Evolutionary conservation across 2,329 filamentous ascomycete species (phyloP).

Genomic region (Pyricularia sp.): DNA sequence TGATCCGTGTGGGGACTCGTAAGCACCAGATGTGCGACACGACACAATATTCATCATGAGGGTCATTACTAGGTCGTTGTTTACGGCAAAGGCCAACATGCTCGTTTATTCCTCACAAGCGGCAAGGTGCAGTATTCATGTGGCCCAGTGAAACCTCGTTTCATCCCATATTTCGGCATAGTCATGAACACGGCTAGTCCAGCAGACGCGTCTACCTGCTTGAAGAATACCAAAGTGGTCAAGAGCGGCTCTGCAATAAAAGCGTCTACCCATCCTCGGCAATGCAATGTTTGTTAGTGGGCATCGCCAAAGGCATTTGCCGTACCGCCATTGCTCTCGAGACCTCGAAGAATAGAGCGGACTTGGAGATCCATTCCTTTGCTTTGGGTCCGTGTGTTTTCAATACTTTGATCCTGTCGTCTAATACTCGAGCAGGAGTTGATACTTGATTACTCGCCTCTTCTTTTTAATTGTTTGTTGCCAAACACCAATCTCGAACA

Average conservation of each 20-base stretch:
- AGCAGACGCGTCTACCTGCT: background rate
- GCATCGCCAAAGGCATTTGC: background rate
- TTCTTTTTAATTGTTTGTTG: background rate
- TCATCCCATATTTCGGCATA: background rate
- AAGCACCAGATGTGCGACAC: background rate
- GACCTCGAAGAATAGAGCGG: background rate
- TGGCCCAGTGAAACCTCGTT: background rate
- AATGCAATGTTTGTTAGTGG: background rate
- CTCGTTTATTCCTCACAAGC: background rate
- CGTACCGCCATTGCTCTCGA: background rate
- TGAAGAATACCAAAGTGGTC: background rate
- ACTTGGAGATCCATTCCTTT: background rate
- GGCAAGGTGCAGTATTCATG: background rate
- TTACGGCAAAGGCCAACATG: background rate
- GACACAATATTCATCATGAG: background rate
- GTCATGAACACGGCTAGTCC: background rate
- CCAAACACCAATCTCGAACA: background rate
- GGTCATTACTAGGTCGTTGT: background rate
- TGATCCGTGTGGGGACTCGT: background rate
- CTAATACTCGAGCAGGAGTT: background rate
- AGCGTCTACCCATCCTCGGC: background rate
- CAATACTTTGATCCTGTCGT: background rate
- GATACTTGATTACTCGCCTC: background rate
- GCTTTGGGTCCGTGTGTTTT: background rate
- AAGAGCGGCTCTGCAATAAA: background rate